Evolutionary conservation across 2,329 filamentous ascomycete genomes (phyloP).

Genomic region (Paracoccidioides brasiliensis): DNA sequence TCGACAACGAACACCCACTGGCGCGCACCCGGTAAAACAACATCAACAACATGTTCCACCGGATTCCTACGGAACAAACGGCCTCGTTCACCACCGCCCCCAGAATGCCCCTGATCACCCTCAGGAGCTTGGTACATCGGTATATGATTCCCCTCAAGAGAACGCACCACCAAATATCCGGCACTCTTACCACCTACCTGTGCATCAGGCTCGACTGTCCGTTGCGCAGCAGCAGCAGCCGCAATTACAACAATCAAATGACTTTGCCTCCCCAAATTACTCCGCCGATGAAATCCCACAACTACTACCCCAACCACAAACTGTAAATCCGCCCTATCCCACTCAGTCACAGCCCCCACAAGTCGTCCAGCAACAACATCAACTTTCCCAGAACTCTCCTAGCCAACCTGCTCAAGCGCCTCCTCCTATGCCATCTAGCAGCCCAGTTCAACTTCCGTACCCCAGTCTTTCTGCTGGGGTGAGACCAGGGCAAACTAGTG

Average conservation of each 20-base stretch:
- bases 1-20: slow-evolving; percentile 24
- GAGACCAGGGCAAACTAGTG: slow-evolving; percentile 10
- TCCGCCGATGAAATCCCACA: slow-evolving; percentile 22
- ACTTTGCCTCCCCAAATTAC: slow-evolving; percentile 31
- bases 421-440: slow-evolving; percentile 22
- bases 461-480: slow-evolving; percentile 19
- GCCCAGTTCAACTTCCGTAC: slow-evolving; percentile 22
- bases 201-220: slow-evolving; percentile 15
- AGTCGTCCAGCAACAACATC: slow-evolving; percentile 16
- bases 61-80: slow-evolving; percentile 29
- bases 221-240: slow-evolving; percentile 18
- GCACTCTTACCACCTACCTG: slow-evolving; percentile 20
- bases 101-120: slow-evolving; percentile 58
- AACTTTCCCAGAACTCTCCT: slow-evolving; percentile 13
- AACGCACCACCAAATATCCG: slow-evolving; percentile 18
- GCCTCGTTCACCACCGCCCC: slow-evolving; percentile 39
- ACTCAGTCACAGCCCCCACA: slow-evolving; percentile 14
- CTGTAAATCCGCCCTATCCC: slow-evolving; percentile 12
- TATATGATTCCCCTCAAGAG: slow-evolving; percentile 60
- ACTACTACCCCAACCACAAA: slow-evolving; percentile 3
- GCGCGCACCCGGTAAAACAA: slow-evolving; percentile 25
- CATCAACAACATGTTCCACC: slow-evolving; percentile 41
- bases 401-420: slow-evolving; percentile 17
- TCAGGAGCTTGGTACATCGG: slow-evolving; percentile 65
- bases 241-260: slow-evolving; percentile 14